Percentiles rank a stretch among this genome's conserved stretches.
Evolutionary conservation across 495 filamentous ascomycete genomes (phyloP).

Genomic region (Trichoderma parareesei): DNA sequence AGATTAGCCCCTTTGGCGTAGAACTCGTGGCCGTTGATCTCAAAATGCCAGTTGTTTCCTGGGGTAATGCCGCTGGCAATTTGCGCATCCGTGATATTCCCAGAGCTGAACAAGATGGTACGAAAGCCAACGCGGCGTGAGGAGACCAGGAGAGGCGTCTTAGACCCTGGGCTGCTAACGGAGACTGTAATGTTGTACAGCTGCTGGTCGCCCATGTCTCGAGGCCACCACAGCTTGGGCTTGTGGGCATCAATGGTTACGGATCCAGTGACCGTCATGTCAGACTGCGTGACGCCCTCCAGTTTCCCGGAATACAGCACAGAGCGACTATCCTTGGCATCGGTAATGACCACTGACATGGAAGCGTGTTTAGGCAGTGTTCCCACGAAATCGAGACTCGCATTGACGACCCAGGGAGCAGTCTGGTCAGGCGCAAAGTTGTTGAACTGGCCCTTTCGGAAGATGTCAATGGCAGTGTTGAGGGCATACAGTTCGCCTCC

Average conservation of each 20-base stretch:
- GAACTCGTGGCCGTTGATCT: slow-evolving; percentile 60
- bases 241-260: slow-evolving; percentile 33
- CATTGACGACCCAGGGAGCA: slow-evolving; percentile 62
- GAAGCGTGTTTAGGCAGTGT: slow-evolving; percentile 37
- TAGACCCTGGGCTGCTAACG: slow-evolving; percentile 29
- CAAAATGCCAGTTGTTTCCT: slow-evolving; percentile 61
- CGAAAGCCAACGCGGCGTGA: slow-evolving; percentile 52
- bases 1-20: slow-evolving; percentile 62
- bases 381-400: slow-evolving; percentile 57
- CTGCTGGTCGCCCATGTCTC: slow-evolving; percentile 48
- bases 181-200: slow-evolving; percentile 53
- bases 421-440: slow-evolving; percentile 51
- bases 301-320: slow-evolving; percentile 39
- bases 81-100: slow-evolving; percentile 50
- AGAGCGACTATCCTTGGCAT: slow-evolving; percentile 32
- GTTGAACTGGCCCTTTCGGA: slow-evolving; percentile 54
- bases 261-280: slow-evolving; percentile 44
- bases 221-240: slow-evolving; percentile 59
- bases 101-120: slow-evolving; percentile 59
- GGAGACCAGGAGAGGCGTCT: slow-evolving; percentile 37
- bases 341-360: slow-evolving; percentile 45
- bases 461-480: slow-evolving; percentile 55
- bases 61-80: slow-evolving; percentile 41
- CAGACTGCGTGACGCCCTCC: slow-evolving; percentile 34
- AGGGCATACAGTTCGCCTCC: slow-evolving; percentile 40